Conservation (phyloP, 225 moss, liverwort and hornwort species). For the Asterella californica region DNA sequence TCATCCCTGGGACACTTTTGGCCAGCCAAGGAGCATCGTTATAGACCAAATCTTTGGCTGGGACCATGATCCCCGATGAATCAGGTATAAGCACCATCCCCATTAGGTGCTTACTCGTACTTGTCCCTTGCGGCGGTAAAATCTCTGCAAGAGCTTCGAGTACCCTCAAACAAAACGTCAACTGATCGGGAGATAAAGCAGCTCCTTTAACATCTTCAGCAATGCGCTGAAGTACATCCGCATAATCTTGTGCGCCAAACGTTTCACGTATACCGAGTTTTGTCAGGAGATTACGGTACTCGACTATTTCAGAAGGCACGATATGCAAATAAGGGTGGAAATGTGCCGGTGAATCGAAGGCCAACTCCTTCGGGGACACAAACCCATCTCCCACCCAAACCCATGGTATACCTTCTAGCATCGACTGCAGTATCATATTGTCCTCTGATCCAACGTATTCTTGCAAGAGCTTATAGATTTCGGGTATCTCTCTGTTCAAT, state of each 20-base stretch:
- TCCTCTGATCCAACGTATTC: slow-evolving; percentile 63
- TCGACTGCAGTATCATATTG: slow-evolving; percentile 47
- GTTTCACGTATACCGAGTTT: slow-evolving; percentile 73
- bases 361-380: slow-evolving; percentile 68
- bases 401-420: slow-evolving; percentile 66
- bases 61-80: slow-evolving; percentile 52
- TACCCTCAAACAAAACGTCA: slow-evolving; percentile 71
- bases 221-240: slow-evolving; percentile 60
- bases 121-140: slow-evolving; percentile 41
- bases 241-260: slow-evolving; percentile 70
- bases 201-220: slow-evolving; percentile 55
- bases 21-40: slow-evolving; percentile 93
- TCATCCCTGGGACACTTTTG: slow-evolving; percentile 69
- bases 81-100: slow-evolving; percentile 68
- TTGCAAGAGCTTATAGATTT: slow-evolving; percentile 67
- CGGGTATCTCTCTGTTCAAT: slow-evolving; percentile 56
- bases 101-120: slow-evolving; percentile 41
- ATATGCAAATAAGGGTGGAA: slow-evolving; percentile 86
- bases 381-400: slow-evolving; percentile 90
- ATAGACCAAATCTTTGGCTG: slow-evolving; percentile 71
- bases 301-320: slow-evolving; percentile 72
- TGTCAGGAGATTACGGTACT: slow-evolving; percentile 57
- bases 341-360: slow-evolving; percentile 90
- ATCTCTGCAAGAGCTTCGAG: slow-evolving; percentile 74
- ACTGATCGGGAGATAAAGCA: slow-evolving; percentile 55